Evolutionary conservation across 345 rosid genomes (phyloP).

Genomic region (Aethionema arabicum): DNA sequence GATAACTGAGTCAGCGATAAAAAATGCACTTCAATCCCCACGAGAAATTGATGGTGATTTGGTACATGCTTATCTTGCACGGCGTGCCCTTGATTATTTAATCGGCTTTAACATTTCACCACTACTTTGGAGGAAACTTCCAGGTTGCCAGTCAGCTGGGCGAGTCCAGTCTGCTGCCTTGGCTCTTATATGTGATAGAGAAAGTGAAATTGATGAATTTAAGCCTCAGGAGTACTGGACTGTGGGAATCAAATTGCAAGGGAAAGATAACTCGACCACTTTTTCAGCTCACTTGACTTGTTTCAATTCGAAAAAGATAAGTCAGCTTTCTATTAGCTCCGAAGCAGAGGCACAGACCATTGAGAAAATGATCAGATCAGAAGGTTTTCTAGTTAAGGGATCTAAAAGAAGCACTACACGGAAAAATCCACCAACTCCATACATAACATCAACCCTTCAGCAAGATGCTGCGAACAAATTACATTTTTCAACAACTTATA

Average conservation of each 20-base stretch:
- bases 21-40: constrained; percentile 73
- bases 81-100: constrained; percentile 95
- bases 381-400: constrained; percentile 55
- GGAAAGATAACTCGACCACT: constrained; percentile 36
- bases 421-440: constrained; percentile 89
- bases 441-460: constrained; percentile 96
- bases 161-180: constrained; percentile 98
- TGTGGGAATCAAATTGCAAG: constrained; percentile 51
- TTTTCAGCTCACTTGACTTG: constrained; percentile 67
- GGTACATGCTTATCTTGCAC: constrained; percentile 93
- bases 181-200: constrained; percentile 88
- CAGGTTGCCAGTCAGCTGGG: constrained; percentile 98
- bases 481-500: constrained; percentile 62
- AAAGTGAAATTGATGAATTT: constrained; percentile 86
- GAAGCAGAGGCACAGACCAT: constrained; percentile 52
- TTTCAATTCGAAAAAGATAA: constrained; percentile 63
- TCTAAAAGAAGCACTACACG: constrained; percentile 52
- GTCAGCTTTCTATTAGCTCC: constrained; percentile 73
- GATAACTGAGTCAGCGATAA: constrained; percentile 90
- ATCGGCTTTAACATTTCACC: constrained; percentile 97
- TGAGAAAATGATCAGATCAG: constrained; percentile 53
- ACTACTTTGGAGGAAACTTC: constrained; percentile 90
- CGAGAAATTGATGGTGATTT: constrained; percentile 80
- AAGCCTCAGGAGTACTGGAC: constrained; percentile 88
- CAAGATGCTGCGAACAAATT: constrained; percentile 97